Percentiles rank a stretch among this genome's conserved stretches.
These are phyloP conservation scores for Plantago ovata DNA, from an alignment of 257 asterid species.

Conservation along the genomic window DNA sequence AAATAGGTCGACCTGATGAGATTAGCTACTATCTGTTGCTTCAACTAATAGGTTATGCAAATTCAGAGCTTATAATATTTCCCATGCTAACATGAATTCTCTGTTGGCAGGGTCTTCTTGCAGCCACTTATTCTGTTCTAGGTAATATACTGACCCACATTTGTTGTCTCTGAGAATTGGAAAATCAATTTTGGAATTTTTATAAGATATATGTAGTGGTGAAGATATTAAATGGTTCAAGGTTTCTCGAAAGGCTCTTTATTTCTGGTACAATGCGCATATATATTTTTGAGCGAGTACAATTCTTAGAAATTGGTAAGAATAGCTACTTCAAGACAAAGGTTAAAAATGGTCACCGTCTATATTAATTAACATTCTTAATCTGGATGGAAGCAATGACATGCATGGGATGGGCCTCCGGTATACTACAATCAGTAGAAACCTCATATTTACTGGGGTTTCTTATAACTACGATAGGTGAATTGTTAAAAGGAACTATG, in stretches of 20 bases:
- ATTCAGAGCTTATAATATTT: neutral
- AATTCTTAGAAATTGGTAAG: no score
- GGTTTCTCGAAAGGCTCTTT: neutral
- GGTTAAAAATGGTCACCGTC: no score
- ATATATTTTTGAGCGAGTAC: neutral
- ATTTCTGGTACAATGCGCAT: neutral
- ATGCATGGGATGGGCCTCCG: no score
- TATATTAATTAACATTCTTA: no score
- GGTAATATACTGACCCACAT: constrained; percentile 37
- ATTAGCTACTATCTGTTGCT: neutral
- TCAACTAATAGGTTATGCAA: neutral
- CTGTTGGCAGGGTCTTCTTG: constrained; percentile 48
- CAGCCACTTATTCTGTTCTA: constrained; percentile 44
- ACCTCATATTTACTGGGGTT: no score
- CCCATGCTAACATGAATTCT: constrained; percentile 19
- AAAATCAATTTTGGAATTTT: neutral
- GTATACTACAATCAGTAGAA: no score
- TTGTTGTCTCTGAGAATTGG: neutral
- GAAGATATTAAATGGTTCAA: neutral
- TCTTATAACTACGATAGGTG: no score
- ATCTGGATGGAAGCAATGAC: no score
- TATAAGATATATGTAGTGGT: neutral
- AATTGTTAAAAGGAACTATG: no score
- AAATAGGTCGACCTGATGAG: neutral
- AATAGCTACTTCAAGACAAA: no score